Base-by-base conservation (phyloP, 129 eudicot species). In the Flaveria robusta region DNA sequence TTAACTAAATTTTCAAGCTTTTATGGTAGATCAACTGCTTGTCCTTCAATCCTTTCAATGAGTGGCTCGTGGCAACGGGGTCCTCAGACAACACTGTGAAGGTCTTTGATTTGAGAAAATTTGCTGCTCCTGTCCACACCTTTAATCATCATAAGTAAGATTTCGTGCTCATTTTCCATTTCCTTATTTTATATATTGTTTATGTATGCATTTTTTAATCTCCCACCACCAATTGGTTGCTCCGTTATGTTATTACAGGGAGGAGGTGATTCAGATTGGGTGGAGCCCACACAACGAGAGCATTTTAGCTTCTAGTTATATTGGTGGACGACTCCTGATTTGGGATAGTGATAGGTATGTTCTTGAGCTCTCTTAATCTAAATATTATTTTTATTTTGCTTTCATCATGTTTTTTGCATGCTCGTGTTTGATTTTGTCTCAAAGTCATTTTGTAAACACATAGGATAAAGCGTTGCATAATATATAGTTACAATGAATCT, bases 281-380 rank as follows among this genome's bases (percentile, higher is more conserved):
- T 92, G 98, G 98, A 90, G 79, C 81, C 98, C 96, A 23, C 89
- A 89, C 74, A 81, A 90, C 59, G 90, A 90, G 81, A 86, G 87
- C 19, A 83, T 92, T 51, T 76, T 92, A 79, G 96, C 98, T 75
- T 92, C 94, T 71, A 86, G 90, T 58, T 92, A 87, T 73, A 81
- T 79, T 78, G 96, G 89, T 47, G 81, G 96, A 71, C 84, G 96
- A 76, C 84, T 89, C 66, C 79, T 92, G 93, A 88, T 89, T 55
- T 89, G 97, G 97, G 97, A 92, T 81, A 88, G 82, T 59, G 83
- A 90, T 83, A 88, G 96, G 96, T 92, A 85, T 1, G 19, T 68
- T 16, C 6, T 0, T 34, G 39, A 34, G 39, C 39, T 34, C 39
- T 34, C 39, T 34, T 34, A 7, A 34, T 34, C 39, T 34, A 34